phyloP scores from a whole-genome alignment of 164 flowering plant genomes.

The Stephania cephalantha region DNA sequence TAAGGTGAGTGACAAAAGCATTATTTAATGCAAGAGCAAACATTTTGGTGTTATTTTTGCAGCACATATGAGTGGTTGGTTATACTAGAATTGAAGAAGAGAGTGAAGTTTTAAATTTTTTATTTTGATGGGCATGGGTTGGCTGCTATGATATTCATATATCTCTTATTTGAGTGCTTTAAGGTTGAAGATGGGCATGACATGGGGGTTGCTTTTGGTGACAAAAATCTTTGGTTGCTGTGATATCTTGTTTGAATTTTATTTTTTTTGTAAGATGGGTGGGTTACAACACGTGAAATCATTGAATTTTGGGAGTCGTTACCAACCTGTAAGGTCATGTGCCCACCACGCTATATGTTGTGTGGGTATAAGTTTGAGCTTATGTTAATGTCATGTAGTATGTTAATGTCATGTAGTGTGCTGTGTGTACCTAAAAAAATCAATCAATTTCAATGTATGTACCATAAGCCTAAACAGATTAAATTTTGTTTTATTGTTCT shows the following conservation, averaged over 20 bases:
- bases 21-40: neutral
- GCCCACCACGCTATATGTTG: neutral
- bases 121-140: neutral
- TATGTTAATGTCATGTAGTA: neutral
- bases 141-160: neutral
- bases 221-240: neutral
- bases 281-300: neutral
- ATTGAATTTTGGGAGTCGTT: neutral
- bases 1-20: neutral
- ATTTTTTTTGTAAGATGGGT: neutral
- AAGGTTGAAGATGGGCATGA: slow-evolving; percentile 1
- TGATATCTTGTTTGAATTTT: neutral
- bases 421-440: neutral
- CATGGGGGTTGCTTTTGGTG: neutral
- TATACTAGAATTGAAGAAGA: neutral
- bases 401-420: neutral
- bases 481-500: too few species aligned
- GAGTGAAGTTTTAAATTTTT: neutral
- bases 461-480: too few species aligned
- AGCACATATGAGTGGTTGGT: neutral
- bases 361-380: neutral
- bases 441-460: too few species aligned
- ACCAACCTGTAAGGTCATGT: neutral
- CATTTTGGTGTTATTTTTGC: neutral
- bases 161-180: neutral